Conservation (phyloP, 805 yeast species). For the Nakazawaea sp. region DNA sequence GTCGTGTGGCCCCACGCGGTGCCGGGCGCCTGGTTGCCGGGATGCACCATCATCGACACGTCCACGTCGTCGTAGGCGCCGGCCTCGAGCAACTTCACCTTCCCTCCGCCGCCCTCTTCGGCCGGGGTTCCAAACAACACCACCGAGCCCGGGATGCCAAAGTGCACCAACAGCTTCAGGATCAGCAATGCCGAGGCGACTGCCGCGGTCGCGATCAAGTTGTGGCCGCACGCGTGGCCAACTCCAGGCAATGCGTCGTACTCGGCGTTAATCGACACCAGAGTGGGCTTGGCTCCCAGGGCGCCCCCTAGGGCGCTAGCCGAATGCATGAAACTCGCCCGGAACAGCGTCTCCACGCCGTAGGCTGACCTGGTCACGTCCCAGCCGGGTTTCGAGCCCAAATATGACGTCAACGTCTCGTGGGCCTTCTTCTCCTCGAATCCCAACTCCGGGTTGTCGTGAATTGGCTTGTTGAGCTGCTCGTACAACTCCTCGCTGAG, state of each 20-base stretch:
- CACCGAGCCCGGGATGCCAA: conserved; percentile 20
- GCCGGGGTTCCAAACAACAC: conserved; percentile 23
- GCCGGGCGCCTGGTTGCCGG: conserved; percentile 13
- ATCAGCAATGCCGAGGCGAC: conserved; percentile 16
- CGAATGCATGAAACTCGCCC: conserved; percentile 13
- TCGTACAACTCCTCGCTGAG: conserved; percentile 9
- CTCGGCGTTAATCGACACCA: conserved; percentile 21
- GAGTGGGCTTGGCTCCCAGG: conserved; percentile 12
- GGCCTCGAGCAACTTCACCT: conserved; percentile 17
- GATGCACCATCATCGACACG: conserved; percentile 22
- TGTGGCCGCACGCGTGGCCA: conserved; percentile 26
- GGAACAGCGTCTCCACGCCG: conserved; percentile 20
- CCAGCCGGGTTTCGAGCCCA: conserved; percentile 18
- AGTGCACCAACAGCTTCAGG: conserved; percentile 17
- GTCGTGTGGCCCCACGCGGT: conserved; percentile 15
- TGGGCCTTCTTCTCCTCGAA: conserved; percentile 21
- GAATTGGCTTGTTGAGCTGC: conserved; percentile 14
- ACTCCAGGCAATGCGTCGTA: conserved; percentile 22
- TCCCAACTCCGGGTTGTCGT: conserved; percentile 16
- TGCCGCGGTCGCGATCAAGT: conserved; percentile 20
- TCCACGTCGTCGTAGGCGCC: conserved; percentile 20
- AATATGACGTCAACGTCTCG: conserved; percentile 15
- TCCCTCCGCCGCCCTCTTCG: conserved; percentile 24
- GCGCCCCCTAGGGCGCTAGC: no score
- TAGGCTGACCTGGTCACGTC: conserved; percentile 18